These are phyloP conservation scores for Camelina hispida DNA, from an alignment of 345 rosid genomes.

Conservation along the genomic window DNA sequence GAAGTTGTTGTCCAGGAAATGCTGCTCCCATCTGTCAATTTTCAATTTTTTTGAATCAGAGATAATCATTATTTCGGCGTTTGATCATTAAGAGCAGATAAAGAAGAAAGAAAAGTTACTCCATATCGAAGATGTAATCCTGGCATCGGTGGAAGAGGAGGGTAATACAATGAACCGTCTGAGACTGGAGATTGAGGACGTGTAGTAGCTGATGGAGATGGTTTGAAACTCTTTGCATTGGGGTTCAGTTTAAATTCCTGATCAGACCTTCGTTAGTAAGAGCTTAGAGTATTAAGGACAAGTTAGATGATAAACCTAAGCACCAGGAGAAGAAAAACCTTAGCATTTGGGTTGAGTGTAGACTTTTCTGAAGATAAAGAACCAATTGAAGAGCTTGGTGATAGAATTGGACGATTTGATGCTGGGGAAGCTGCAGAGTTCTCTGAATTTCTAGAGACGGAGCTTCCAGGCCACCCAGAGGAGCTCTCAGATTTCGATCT, in stretches of 20 bases:
- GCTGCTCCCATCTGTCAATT: slow-evolving; percentile 64
- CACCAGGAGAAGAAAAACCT: slow-evolving; percentile 50
- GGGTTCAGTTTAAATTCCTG: slow-evolving; percentile 98
- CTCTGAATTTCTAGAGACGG: slow-evolving; percentile 66
- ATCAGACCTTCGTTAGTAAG: slow-evolving; percentile 11
- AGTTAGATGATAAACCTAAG: not conserved
- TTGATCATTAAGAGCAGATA: slow-evolving; percentile 4
- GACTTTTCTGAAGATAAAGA: slow-evolving; percentile 78
- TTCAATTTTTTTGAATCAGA: slow-evolving; percentile 16
- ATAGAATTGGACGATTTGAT: slow-evolving; percentile 58
- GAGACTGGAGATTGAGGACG: slow-evolving; percentile 71
- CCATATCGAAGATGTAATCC: slow-evolving; percentile 71
- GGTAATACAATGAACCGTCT: slow-evolving; percentile 73
- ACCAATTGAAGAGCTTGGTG: slow-evolving; percentile 86
- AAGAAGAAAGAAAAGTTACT: slow-evolving; percentile 50
- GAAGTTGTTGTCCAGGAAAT: slow-evolving; percentile 65
- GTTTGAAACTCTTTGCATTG: slow-evolving; percentile 90
- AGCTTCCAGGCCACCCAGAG: slow-evolving; percentile 47
- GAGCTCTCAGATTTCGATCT: slow-evolving; percentile 50
- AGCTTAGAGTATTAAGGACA: not conserved
- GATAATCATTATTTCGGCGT: not conserved
- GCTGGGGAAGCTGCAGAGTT: slow-evolving; percentile 46
- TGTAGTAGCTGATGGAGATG: slow-evolving; percentile 69
- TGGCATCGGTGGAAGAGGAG: slow-evolving; percentile 62
- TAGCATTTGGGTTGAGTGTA: slow-evolving; percentile 81